Base-by-base conservation (phyloP, 1,284 basidiomycete species). In the Rhodotorula sp. region DNA sequence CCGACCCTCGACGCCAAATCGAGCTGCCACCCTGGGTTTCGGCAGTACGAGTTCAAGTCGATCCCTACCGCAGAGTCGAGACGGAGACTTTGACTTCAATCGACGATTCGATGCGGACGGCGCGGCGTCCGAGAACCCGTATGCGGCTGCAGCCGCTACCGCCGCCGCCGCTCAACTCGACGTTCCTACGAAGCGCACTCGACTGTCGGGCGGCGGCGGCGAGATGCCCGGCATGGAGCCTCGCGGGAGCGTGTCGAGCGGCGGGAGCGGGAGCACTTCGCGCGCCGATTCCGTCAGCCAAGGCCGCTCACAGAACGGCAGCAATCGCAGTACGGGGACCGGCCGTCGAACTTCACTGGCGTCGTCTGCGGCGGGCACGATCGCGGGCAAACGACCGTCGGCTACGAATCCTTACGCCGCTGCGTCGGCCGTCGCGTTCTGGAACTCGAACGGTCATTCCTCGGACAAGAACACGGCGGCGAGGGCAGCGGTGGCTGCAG, bases 381-480 rank as follows among this genome's bases (percentile, higher is more conserved):
- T 57, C 43, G n/a, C 45, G 15, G 57, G 31, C 26, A 64, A 55
- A 28, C 54, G 45, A 2, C 38, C 38, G 14, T 7, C 38, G 23
- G 38, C 34, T 28, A 7, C 38, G 62, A 58, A 43, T 55, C 18
- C 55, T 3, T 31, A 60, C 16, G 34, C 23, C 18, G 28, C 23
- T 15, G 64, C 57, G 3, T 60, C 50, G 7, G 57, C 64, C 26
- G 64, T 50, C 57, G 48, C 57, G n/a, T 59, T 52, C 50, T 60
- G 58, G 57, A 66, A 57, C 38, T 60, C 48, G 23, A 54, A 45
- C 58, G 28, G 52, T 43, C 38, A 43, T 26, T 12, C 34, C 60
- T 60, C 47, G 52, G 68, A 31, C 54, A 69, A 50, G 54, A 55
- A 1, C 26, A 26, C 26, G n/a, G 68, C 52, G 66, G 60, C 61